These are phyloP conservation scores for Fusarium sp. DNA, from an alignment of 2,329 filamentous ascomycete species.

Conservation along the genomic window DNA sequence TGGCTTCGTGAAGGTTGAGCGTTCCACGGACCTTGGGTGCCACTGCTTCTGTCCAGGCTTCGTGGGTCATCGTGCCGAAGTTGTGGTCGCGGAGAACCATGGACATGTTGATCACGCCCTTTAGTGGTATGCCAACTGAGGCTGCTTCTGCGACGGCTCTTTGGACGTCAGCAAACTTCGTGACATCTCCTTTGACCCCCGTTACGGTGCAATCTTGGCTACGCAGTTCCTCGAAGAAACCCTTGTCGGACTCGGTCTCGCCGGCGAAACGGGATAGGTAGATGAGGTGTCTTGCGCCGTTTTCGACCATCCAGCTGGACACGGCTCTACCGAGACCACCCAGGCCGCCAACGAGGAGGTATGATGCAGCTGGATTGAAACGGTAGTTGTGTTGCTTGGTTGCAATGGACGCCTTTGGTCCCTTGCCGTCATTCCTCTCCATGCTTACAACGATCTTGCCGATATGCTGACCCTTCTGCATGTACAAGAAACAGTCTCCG, in stretches of 20 bases:
- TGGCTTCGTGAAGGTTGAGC: background rate
- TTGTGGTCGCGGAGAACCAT: slow-evolving; percentile 3
- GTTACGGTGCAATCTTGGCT: background rate
- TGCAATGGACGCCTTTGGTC: background rate
- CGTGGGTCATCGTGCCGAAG: background rate
- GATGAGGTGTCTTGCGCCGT: slow-evolving; percentile 10
- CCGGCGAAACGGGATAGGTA: slow-evolving; percentile 13
- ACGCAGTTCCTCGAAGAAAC: background rate
- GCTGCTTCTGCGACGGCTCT: slow-evolving; percentile 4
- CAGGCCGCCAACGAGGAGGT: slow-evolving; percentile 38
- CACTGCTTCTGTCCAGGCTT: background rate
- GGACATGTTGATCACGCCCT: slow-evolving; percentile 2
- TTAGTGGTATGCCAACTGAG: background rate
- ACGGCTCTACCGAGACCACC: slow-evolving; percentile 12
- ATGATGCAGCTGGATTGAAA: slow-evolving; percentile 22
- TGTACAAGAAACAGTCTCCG: slow-evolving; percentile 4
- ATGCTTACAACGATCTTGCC: slow-evolving; percentile 15
- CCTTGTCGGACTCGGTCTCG: background rate
- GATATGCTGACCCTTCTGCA: slow-evolving; percentile 14
- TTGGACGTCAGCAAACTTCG: background rate
- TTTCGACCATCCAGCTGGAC: slow-evolving; percentile 6
- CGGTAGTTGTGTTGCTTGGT: background rate
- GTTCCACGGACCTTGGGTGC: slow-evolving; percentile 2
- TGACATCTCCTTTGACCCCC: slow-evolving; percentile 1
- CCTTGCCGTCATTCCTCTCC: background rate